These are phyloP conservation scores for Phaeosphaeria sp. DNA, from an alignment of 2,329 filamentous ascomycete species.

Conservation along the genomic window DNA sequence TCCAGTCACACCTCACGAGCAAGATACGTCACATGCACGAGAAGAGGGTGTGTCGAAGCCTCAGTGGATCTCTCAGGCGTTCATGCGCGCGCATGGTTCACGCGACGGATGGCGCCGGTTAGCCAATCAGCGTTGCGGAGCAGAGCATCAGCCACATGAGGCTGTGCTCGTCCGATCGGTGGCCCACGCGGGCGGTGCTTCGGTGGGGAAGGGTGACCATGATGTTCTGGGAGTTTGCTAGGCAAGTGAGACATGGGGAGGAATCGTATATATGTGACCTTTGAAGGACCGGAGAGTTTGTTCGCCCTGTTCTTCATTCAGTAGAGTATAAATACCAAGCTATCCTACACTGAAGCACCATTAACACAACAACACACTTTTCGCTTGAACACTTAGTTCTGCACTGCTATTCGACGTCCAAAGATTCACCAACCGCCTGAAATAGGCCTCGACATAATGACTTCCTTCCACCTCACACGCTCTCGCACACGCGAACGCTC, in stretches of 20 bases:
- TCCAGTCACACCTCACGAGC: slow-evolving; percentile 6
- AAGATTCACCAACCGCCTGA: background rate
- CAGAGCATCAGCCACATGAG: slow-evolving; percentile 11
- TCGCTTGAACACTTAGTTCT: background rate
- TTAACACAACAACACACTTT: background rate
- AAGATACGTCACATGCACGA: slow-evolving; percentile 2
- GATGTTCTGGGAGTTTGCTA: slow-evolving; percentile 10
- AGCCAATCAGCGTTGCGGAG: slow-evolving; percentile 7
- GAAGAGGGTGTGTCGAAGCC: slow-evolving; percentile 2
- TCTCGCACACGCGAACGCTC: slow-evolving; percentile 30
- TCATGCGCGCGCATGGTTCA: slow-evolving; percentile 11
- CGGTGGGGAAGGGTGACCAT: background rate
- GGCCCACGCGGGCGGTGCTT: background rate
- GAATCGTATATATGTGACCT: slow-evolving; percentile 10
- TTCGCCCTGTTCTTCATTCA: slow-evolving; percentile 1
- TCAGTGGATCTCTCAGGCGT: slow-evolving; percentile 4
- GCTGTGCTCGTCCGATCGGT: slow-evolving; percentile 4
- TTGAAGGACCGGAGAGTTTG: background rate
- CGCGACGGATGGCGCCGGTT: background rate
- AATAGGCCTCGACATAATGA: slow-evolving; percentile 22
- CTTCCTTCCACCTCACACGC: slow-evolving; percentile 29
- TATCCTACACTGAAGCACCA: background rate
- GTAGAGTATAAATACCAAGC: background rate
- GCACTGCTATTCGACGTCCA: background rate
- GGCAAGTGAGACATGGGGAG: slow-evolving; percentile 15